Evolutionary conservation across 768 basidiomycete species (phyloP).

Genomic region (Pseudohyphozyma bogoriensis): DNA sequence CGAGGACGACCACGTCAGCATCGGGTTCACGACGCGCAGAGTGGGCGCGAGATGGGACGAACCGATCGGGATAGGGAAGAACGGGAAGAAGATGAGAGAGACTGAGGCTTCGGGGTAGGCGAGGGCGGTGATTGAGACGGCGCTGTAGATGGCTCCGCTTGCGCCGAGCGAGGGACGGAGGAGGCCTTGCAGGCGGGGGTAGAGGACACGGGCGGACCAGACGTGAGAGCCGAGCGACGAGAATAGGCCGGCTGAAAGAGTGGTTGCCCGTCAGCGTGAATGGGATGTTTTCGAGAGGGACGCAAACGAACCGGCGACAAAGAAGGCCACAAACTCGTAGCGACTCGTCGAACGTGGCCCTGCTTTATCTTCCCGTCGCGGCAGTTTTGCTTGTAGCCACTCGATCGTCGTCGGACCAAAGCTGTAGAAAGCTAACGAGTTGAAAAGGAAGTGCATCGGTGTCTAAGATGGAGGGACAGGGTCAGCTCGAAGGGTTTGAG

Average conservation of each 20-base stretch:
- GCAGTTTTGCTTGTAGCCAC: no score
- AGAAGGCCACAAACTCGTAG: slow-evolving; percentile 30
- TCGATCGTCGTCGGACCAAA: slow-evolving; percentile 9
- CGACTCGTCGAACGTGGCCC: no score
- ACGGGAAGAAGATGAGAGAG: slow-evolving; percentile 29
- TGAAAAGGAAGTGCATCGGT: slow-evolving; percentile 25
- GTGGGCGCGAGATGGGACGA: no score
- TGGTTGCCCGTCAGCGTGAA: no score
- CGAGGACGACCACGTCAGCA: no score
- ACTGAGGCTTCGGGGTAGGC: slow-evolving; percentile 21
- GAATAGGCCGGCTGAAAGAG: slow-evolving; percentile 14
- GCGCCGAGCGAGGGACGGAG: slow-evolving; percentile 17
- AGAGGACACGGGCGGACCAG: slow-evolving; percentile 13
- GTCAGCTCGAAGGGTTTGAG: neutral
- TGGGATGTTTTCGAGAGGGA: no score
- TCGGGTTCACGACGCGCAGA: neutral
- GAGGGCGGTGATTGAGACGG: slow-evolving; percentile 21
- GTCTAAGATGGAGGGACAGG: slow-evolving; percentile 8
- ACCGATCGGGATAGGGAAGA: slow-evolving; percentile 25
- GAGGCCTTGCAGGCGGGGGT: neutral
- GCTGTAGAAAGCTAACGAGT: slow-evolving; percentile 23
- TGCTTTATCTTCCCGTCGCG: no score
- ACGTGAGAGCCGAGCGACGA: slow-evolving; percentile 18
- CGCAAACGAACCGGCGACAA: slow-evolving; percentile 13
- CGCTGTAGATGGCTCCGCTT: slow-evolving; percentile 25